Percentiles rank a stretch among this genome's conserved stretches.
Evolutionary conservation across 2,329 filamentous ascomycete species (phyloP).

Genomic region (Parafenestella ontariensis): DNA sequence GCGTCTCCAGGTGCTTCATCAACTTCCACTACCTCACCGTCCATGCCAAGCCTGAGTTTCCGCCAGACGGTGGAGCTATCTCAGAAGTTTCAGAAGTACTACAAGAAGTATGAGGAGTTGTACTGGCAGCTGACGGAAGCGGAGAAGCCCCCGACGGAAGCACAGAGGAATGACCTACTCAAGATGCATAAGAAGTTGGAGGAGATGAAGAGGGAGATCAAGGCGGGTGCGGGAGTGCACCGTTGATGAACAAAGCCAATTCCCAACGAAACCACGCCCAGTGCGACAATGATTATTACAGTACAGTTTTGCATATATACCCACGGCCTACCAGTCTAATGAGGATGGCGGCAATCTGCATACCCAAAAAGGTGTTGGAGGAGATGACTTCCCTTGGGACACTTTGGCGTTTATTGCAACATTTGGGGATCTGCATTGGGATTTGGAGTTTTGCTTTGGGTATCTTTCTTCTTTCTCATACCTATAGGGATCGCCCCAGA

Average conservation of each 20-base stretch:
- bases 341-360: conserved; percentile 22
- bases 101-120: conserved; percentile 64
- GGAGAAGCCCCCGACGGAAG: conserved; percentile 53
- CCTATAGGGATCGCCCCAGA: background rate
- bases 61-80: conserved; percentile 55
- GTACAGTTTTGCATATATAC: conserved; percentile 29
- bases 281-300: conserved; percentile 17
- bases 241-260: conserved; percentile 21
- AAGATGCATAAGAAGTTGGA: conserved; percentile 62
- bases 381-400: conserved; percentile 2
- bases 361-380: conserved; percentile 25
- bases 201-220: conserved; percentile 66
- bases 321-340: conserved; percentile 18
- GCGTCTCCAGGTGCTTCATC: conserved; percentile 45
- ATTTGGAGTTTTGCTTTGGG: conserved; percentile 15
- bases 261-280: conserved; percentile 10
- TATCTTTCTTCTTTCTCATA: conserved; percentile 4
- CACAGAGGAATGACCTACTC: conserved; percentile 61
- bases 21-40: conserved; percentile 43
- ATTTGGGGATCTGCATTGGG: conserved; percentile 16
- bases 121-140: conserved; percentile 57
- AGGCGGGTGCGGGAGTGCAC: conserved; percentile 43
- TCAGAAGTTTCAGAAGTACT: conserved; percentile 63
- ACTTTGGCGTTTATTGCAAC: conserved; percentile 8
- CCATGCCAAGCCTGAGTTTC: conserved; percentile 48